These are phyloP conservation scores for Allomyces javanicus DNA, from an alignment of 192 early-diverging fungal species.

Conservation along the genomic window DNA sequence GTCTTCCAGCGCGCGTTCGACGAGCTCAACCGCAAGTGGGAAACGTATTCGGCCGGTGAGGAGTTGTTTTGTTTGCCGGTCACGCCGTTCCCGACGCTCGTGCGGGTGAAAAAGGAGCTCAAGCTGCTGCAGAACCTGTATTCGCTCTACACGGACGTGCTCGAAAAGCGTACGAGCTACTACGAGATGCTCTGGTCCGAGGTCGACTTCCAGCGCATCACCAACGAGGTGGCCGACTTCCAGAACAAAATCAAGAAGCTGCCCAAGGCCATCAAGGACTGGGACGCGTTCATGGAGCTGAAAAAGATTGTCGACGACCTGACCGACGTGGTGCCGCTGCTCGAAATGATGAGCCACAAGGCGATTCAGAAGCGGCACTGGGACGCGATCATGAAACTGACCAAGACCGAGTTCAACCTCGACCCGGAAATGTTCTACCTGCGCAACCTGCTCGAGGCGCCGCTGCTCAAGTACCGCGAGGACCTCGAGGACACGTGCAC, in stretches of 20 bases:
- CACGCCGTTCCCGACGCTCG: slow-evolving; percentile 39
- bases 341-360: slow-evolving; percentile 79
- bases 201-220: slow-evolving; percentile 32
- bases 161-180: slow-evolving; percentile 31
- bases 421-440: slow-evolving; percentile 94
- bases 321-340: slow-evolving; percentile 93
- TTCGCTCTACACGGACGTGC: slow-evolving; percentile 41
- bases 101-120: slow-evolving; percentile 38
- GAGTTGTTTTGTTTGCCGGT: slow-evolving; percentile 42
- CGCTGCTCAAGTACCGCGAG: slow-evolving; percentile 53
- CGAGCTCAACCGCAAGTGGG: slow-evolving; percentile 46
- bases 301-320: slow-evolving; percentile 84
- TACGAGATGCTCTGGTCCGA: slow-evolving; percentile 42
- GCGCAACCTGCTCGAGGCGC: slow-evolving; percentile 59
- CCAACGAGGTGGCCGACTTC: slow-evolving; percentile 39
- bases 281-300: slow-evolving; percentile 59
- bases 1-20: slow-evolving; percentile 45
- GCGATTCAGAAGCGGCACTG: slow-evolving; percentile 59
- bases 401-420: slow-evolving; percentile 87
- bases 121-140: slow-evolving; percentile 42
- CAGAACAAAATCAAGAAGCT: slow-evolving; percentile 77
- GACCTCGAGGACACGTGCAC: slow-evolving; percentile 91
- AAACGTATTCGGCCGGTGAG: slow-evolving; percentile 42
- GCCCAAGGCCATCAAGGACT: slow-evolving; percentile 75
- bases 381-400: slow-evolving; percentile 59